Evolutionary conservation across 2,329 filamentous ascomycete genomes (phyloP).

Genomic region (Neofusicoccum sp.): DNA sequence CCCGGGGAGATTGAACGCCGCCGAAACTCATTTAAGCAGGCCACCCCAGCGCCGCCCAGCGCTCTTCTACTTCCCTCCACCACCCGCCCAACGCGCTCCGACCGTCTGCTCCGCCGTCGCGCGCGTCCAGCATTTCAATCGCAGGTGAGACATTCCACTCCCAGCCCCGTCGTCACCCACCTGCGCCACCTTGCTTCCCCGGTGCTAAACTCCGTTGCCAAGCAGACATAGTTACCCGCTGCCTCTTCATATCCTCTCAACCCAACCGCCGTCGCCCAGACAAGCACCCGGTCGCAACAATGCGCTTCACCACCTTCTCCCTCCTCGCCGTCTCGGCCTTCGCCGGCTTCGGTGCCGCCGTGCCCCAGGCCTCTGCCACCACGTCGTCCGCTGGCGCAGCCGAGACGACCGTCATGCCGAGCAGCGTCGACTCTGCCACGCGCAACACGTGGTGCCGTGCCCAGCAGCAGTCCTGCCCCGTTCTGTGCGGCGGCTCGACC

Average conservation of each 20-base stretch:
- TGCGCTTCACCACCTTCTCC: conserved; percentile 17
- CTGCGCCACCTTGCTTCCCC: conserved; percentile 10
- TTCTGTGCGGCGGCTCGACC: conserved; percentile 55
- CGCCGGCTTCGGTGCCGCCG: conserved; percentile 11
- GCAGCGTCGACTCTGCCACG: conserved; percentile 35
- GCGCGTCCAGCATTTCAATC: conserved; percentile 16
- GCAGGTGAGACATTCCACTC: conserved; percentile 1
- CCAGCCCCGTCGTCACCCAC: not conserved
- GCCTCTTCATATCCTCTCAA: not conserved
- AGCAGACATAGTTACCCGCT: conserved; percentile 6
- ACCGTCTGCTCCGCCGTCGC: not conserved
- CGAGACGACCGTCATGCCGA: conserved; percentile 29
- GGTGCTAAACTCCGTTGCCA: not conserved
- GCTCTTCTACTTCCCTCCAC: conserved; percentile 9
- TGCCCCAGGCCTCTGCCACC: not conserved
- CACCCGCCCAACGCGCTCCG: not conserved
- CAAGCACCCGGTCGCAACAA: not conserved
- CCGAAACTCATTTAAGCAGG: conserved; percentile 19
- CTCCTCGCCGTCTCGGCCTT: conserved; percentile 11
- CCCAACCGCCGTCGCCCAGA: not conserved
- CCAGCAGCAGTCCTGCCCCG: conserved; percentile 59
- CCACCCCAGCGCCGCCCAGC: conserved; percentile 7
- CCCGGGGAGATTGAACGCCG: conserved; percentile 8
- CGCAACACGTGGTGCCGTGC: conserved; percentile 56
- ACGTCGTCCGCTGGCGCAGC: not conserved